Base-by-base conservation (phyloP, 768 basidiomycete species). In the Dioszegia hungarica region DNA sequence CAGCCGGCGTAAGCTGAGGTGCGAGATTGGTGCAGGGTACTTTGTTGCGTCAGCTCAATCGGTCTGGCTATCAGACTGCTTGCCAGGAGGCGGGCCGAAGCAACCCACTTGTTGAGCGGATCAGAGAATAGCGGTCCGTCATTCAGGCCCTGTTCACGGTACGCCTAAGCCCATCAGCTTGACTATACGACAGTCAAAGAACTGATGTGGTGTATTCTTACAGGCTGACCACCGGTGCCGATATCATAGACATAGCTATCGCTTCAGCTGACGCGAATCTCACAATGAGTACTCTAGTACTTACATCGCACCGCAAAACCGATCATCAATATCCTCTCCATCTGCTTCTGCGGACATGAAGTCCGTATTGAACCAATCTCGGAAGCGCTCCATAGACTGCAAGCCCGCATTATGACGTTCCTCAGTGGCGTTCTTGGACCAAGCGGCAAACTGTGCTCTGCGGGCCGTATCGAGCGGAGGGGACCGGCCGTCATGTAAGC, bases 301-400 rank as follows among this genome's bases (percentile, higher is more conserved):
- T 44, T 53, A 58, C 55, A 64, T 37, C 5, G 61, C 45, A 25
- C 63, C 60, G 10, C 66, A 64, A 55, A 69, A 70, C 8, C 63
- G 60, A 24, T 64, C 56, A 19, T 63, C 56, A 44, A n/a, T n/a
- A n/a, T n/a, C n/a, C n/a, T n/a, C n/a, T n/a, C n/a, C n/a, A n/a
- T n/a, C n/a, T n/a, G n/a, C n/a, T n/a, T 68, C 54, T 39, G 52
- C 44, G 22, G 33, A 48, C 29, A 62, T 33, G 10, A 68, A 34
- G 14, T 62, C 36, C 2, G 39, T 27, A 37, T 50, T 55, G 33
- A 68, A 48, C 36, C 63, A 65, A 3, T 57, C 54, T 44, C 57
- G 57, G 56, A 67, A 70, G 15, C 50, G 37, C n/a, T 56, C 46
- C 36, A 63, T 59, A 22, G 53, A 54, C 2, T 19, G 20, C 8